Evolutionary conservation across 345 rosid species (phyloP).

Genomic region (Noccaea bulbosa): DNA sequence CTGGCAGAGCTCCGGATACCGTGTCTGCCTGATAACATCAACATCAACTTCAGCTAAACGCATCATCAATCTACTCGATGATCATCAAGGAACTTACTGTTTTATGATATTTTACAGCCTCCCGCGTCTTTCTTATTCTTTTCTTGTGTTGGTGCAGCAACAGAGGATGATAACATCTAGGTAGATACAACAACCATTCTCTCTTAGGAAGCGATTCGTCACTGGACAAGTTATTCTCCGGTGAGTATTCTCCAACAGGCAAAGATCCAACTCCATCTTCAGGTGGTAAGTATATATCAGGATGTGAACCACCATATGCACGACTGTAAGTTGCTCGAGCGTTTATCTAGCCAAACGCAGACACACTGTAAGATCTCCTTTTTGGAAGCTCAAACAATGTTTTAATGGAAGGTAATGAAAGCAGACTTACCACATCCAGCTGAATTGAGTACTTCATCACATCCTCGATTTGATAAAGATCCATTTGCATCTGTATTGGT

Average conservation of each 20-base stretch:
- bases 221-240: too few relatives aligned
- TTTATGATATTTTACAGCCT: conserved; percentile 55
- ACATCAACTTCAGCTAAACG: conserved; percentile 26
- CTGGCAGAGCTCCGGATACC: conserved; percentile 60
- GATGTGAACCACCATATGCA: conserved; percentile 75
- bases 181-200: conserved; percentile 81
- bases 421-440: conserved; percentile 67
- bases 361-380: conserved; percentile 18
- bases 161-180: conserved; percentile 84
- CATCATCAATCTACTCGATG: conserved; percentile 11
- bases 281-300: conserved; percentile 65
- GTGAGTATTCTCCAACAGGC: conserved; percentile 38
- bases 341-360: conserved; percentile 60
- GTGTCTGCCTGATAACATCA: conserved; percentile 57
- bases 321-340: conserved; percentile 86
- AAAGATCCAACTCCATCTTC: conserved; percentile 48
- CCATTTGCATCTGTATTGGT: conserved; percentile 65
- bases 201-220: conserved; percentile 45
- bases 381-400: conserved; percentile 12
- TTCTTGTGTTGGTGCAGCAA: conserved; percentile 79
- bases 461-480: conserved; percentile 63
- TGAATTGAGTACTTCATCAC: conserved; percentile 53
- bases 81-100: conserved; percentile 51
- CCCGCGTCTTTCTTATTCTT: conserved; percentile 55
- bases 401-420: conserved; percentile 2